Evolutionary conservation across 2,329 filamentous ascomycete species (phyloP).

Genomic region (Plenodomus biglobosus): DNA sequence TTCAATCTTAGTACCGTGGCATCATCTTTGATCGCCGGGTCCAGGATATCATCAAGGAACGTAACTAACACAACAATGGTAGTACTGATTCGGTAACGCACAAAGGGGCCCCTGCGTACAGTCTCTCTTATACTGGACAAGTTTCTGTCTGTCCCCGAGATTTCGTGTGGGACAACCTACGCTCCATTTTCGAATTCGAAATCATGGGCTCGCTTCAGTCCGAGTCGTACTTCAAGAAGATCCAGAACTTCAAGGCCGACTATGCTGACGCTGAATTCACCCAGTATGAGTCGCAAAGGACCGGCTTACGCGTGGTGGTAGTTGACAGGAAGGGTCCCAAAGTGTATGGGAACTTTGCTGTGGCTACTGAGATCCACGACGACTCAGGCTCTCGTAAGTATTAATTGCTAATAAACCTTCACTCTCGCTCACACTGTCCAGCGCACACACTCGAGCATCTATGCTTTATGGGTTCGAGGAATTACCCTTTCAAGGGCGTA

Average conservation of each 20-base stretch:
- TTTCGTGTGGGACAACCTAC: neutral
- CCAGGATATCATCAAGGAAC: neutral
- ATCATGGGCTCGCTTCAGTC: constrained; percentile 39
- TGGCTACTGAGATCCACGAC: constrained; percentile 96
- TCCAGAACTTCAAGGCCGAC: constrained; percentile 84
- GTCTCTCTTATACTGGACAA: constrained; percentile 3
- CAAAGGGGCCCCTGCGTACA: constrained; percentile 23
- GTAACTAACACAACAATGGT: constrained; percentile 34
- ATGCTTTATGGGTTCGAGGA: constrained; percentile 74
- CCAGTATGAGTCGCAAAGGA: constrained; percentile 93
- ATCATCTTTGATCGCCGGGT: neutral
- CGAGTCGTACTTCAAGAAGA: constrained; percentile 70
- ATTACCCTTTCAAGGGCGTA: constrained; percentile 91
- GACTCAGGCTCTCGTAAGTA: constrained; percentile 77
- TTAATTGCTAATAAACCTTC: too few species aligned
- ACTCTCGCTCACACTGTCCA: constrained; percentile 22
- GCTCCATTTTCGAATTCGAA: constrained; percentile 8
- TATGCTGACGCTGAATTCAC: constrained; percentile 88
- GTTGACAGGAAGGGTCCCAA: constrained; percentile 95
- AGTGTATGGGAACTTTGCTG: constrained; percentile 81
- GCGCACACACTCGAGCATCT: constrained; percentile 57
- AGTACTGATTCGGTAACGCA: constrained; percentile 27
- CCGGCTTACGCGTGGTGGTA: constrained; percentile 91
- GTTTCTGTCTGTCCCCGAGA: too few species aligned
- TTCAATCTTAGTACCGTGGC: neutral